These are phyloP conservation scores for Sclerotinia borealis DNA, from an alignment of 2,329 filamentous ascomycete genomes.

Conservation along the genomic window DNA sequence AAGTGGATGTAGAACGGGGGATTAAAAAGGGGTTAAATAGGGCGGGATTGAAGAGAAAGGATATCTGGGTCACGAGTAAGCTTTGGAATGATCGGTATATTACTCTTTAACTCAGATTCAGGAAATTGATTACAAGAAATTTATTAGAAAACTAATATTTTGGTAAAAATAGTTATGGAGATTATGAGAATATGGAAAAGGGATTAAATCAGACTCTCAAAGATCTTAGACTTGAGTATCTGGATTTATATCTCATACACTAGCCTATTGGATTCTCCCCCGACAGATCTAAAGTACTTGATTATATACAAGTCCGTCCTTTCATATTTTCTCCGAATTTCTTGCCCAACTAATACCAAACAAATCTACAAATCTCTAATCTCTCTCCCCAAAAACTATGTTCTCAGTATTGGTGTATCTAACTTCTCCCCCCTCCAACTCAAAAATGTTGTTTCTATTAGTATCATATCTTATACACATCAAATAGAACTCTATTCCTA, in stretches of 20 bases:
- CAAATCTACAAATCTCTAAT: slow-evolving; percentile 70
- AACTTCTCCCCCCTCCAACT: slow-evolving; percentile 60
- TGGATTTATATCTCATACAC: slow-evolving; percentile 66
- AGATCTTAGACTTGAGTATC: slow-evolving; percentile 55
- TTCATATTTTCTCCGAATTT: neutral
- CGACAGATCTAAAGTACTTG: slow-evolving; percentile 35
- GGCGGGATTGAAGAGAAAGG: slow-evolving; percentile 13
- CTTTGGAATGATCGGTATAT: slow-evolving; percentile 21
- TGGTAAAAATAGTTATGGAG: neutral
- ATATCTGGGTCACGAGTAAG: slow-evolving; percentile 26
- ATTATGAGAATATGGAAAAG: neutral
- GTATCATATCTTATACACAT: slow-evolving; percentile 62
- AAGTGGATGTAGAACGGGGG: slow-evolving; percentile 19
- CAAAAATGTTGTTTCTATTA: slow-evolving; percentile 11
- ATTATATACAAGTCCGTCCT: neutral
- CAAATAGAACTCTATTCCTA: slow-evolving; percentile 76
- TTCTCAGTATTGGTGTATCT: slow-evolving; percentile 73
- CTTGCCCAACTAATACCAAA: slow-evolving; percentile 47
- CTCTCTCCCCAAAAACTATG: slow-evolving; percentile 61
- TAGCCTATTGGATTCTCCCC: slow-evolving; percentile 47
- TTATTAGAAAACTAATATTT: neutral
- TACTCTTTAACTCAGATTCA: no score
- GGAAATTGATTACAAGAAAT: no score
- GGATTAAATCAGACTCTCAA: slow-evolving; percentile 51
- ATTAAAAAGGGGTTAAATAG: slow-evolving; percentile 18